These are phyloP conservation scores for Adansonia digitata DNA, from an alignment of 345 rosid genomes.

Conservation along the genomic window DNA sequence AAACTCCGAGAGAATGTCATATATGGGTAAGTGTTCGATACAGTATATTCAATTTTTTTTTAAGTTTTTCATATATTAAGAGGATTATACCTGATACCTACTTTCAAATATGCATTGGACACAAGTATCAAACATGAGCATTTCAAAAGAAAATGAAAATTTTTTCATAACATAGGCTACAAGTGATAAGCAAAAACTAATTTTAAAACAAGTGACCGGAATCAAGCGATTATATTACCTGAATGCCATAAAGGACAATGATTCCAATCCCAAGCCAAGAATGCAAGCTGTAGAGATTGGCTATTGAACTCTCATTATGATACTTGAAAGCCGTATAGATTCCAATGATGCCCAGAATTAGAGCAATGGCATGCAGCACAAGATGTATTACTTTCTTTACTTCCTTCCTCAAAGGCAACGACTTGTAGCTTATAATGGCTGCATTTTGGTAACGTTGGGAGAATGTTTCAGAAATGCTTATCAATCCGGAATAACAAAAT, in stretches of 20 bases:
- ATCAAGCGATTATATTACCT: conserved; percentile 38
- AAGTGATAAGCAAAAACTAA: neutral
- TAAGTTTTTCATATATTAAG: too few species aligned
- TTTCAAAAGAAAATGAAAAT: too few species aligned
- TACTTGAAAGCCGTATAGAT: conserved; percentile 78
- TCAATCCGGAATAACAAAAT: neutral
- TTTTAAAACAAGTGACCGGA: neutral
- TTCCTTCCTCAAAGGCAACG: conserved; percentile 62
- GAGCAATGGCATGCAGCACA: conserved; percentile 73
- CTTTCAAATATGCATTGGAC: too few species aligned
- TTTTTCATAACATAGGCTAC: too few species aligned
- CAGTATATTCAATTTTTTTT: too few species aligned
- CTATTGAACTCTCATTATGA: conserved; percentile 80
- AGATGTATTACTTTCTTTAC: conserved; percentile 79
- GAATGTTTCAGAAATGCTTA: neutral
- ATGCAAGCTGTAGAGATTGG: conserved; percentile 88
- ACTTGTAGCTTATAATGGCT: conserved; percentile 81
- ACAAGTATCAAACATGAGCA: too few species aligned
- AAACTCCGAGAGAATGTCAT: too few species aligned
- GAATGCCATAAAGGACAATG: conserved; percentile 76
- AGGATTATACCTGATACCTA: too few species aligned
- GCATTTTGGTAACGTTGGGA: conserved; percentile 14
- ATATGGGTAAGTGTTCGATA: too few species aligned
- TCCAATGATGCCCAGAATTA: conserved; percentile 70
- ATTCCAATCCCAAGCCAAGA: conserved; percentile 86